phyloP scores from a whole-genome alignment of 75 land plant species.

The Sequoia sempervirens region DNA sequence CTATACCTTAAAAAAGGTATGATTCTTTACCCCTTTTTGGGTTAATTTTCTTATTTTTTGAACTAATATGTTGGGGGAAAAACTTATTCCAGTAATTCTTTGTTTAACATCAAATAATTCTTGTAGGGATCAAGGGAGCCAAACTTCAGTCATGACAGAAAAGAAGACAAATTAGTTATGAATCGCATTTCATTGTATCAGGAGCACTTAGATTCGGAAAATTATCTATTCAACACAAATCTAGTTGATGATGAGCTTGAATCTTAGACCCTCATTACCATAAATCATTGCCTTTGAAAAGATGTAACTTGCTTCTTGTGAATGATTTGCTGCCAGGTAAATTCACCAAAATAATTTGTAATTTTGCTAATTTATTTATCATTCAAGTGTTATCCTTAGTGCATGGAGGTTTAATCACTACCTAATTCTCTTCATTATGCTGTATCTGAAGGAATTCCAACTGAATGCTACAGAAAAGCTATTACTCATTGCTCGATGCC shows the following conservation, averaged over 20 bases:
- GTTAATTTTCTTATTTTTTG: neutral
- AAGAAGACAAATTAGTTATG: neutral
- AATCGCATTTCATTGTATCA: constrained; percentile 4
- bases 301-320: neutral
- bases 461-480: neutral
- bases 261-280: neutral
- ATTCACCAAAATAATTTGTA: neutral
- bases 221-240: constrained; percentile 1
- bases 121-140: constrained; percentile 2
- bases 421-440: neutral
- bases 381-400: neutral
- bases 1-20: constrained; percentile 79
- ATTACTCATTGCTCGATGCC: neutral
- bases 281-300: neutral
- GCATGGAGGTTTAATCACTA: neutral
- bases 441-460: neutral
- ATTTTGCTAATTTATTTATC: neutral
- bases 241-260: constrained; percentile 1
- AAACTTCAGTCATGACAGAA: neutral
- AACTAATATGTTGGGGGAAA: neutral
- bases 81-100: neutral
- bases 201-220: constrained; percentile 12
- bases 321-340: neutral
- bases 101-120: neutral
- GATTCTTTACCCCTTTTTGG: constrained; percentile 2